phyloP scores from a whole-genome alignment of 2,329 filamentous ascomycete species.

The Fusarium neocosmosporiellum region DNA sequence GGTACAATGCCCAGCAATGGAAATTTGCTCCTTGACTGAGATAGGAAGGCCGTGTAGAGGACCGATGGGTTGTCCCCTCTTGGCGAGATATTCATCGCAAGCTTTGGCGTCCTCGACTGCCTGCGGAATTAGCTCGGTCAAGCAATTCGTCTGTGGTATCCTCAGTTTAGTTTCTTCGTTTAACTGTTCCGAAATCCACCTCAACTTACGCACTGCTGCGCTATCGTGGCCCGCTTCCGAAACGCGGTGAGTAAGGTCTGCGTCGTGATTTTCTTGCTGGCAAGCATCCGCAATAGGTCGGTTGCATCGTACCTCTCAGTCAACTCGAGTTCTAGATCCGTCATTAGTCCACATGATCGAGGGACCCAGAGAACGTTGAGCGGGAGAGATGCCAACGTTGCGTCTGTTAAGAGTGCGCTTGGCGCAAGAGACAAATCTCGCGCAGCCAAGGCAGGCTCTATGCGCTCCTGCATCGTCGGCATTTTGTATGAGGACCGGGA shows the following conservation, averaged over 20 bases:
- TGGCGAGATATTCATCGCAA: background rate
- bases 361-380: background rate
- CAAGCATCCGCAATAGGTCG: background rate
- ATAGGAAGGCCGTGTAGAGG: constrained; percentile 6
- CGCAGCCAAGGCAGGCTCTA: background rate
- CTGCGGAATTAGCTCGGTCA: background rate
- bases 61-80: background rate
- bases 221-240: constrained; percentile 5
- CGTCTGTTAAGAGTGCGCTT: background rate
- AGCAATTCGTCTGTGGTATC: background rate
- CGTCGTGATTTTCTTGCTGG: background rate
- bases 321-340: background rate
- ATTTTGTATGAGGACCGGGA: background rate
- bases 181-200: background rate
- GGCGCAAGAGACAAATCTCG: background rate
- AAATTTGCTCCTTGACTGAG: background rate
- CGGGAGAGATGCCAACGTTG: background rate
- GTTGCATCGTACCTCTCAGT: constrained; percentile 6
- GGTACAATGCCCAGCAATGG: background rate
- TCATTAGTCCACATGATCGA: background rate
- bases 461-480: background rate
- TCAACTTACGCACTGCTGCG: constrained; percentile 3
- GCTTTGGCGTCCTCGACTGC: background rate
- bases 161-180: background rate
- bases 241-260: background rate